Evolutionary conservation across 306 rosid genomes (phyloP).

Genomic region (Geum urbanum): DNA sequence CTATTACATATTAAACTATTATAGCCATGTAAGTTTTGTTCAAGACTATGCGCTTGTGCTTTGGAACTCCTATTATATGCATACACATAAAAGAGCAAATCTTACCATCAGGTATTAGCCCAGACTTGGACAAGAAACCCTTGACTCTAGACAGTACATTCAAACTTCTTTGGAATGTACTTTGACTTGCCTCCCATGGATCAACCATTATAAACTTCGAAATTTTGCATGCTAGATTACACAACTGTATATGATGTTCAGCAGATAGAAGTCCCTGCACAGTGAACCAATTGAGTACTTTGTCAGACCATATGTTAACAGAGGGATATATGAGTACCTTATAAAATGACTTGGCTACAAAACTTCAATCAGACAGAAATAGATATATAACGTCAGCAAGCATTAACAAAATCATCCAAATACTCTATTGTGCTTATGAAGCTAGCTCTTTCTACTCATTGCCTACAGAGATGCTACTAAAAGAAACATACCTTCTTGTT

Average conservation of each 20-base stretch:
- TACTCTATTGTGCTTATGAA: background rate
- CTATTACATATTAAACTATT: background rate
- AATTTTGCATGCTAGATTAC: conserved; percentile 65
- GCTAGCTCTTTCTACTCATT: background rate
- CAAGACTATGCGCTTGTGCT: background rate
- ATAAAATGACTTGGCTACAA: background rate
- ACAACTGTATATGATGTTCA: conserved; percentile 59
- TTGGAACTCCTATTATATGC: background rate
- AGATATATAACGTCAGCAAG: background rate
- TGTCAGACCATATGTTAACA: conserved; percentile 10
- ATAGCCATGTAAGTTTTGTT: background rate
- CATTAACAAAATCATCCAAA: conserved; percentile 2
- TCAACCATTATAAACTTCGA: conserved; percentile 87
- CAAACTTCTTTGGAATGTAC: conserved; percentile 60
- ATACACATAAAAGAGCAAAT: conserved; percentile 6
- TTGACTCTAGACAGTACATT: conserved; percentile 62
- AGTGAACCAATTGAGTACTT: conserved; percentile 17
- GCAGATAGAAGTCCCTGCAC: conserved; percentile 71
- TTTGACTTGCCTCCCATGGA: conserved; percentile 94
- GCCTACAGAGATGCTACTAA: conserved; percentile 8
- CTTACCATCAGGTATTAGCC: conserved; percentile 60
- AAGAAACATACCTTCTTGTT: conserved; percentile 59
- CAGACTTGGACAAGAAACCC: conserved; percentile 40
- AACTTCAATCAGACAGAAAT: background rate
- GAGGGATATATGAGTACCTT: background rate